A percentile compares a stretch with the other conserved stretches of the same genome.
Conservation (phyloP, 2,329 filamentous ascomycete species). For the Trichoderma endophyticum region DNA sequence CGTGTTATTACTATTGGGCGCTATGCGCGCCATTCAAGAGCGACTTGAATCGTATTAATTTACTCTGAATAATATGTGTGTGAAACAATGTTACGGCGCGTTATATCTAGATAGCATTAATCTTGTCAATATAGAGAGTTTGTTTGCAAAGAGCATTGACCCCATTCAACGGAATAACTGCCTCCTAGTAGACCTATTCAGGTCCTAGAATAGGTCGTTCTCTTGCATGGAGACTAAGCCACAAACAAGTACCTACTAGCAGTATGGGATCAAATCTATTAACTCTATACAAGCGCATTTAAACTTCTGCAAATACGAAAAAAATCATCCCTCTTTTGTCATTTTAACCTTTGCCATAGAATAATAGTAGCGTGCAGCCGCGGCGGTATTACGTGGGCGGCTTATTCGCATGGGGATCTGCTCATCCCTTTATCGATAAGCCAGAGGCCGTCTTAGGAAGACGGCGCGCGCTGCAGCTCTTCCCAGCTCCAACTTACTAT, state of each 20-base stretch:
- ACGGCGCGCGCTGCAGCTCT: neutral
- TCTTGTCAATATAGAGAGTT: neutral
- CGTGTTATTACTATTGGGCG: neutral
- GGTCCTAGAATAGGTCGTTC: neutral
- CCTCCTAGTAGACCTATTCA: neutral
- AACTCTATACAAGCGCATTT: neutral
- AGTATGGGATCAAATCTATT: neutral
- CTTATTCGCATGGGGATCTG: neutral
- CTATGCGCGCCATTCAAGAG: neutral
- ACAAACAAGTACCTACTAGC: neutral
- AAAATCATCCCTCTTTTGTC: neutral
- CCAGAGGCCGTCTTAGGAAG: neutral
- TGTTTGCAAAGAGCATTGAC: neutral
- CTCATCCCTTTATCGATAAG: constrained; percentile 9
- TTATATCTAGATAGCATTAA: constrained; percentile 6
- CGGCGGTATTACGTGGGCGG: neutral
- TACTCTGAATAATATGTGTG: constrained; percentile 2
- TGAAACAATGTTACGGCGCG: neutral
- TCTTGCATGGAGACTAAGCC: neutral
- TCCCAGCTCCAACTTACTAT: neutral
- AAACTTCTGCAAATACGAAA: neutral
- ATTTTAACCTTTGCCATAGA: neutral
- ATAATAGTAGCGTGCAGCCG: neutral
- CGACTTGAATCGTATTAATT: neutral
- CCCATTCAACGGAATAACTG: neutral